Evolutionary conservation across 495 filamentous ascomycete genomes (phyloP).

Genomic region (Penicillium macrosclerotiorum): DNA sequence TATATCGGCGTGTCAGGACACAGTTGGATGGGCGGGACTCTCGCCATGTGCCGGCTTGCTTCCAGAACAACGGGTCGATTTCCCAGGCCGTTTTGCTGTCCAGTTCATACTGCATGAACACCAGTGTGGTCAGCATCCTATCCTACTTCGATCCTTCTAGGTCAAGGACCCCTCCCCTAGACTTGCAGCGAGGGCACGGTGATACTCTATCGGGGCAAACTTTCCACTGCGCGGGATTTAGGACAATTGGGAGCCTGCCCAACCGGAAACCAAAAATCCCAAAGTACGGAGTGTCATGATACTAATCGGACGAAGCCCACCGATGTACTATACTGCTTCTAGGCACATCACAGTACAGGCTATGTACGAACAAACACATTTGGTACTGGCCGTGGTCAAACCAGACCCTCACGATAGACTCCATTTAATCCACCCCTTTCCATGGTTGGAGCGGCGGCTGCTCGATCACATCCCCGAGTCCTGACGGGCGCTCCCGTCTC

Average conservation of each 20-base stretch:
- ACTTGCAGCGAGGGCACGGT: too few relatives aligned
- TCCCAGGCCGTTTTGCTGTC: constrained; percentile 11
- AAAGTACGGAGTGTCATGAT: too few relatives aligned
- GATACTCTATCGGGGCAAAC: constrained; percentile 7
- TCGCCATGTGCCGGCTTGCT: constrained; percentile 26
- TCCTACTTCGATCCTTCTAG: too few relatives aligned
- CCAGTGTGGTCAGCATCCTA: neutral
- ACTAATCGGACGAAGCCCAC: too few relatives aligned
- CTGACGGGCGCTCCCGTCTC: constrained; percentile 26
- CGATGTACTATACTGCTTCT: too few relatives aligned
- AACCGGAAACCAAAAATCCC: neutral
- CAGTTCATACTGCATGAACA: constrained; percentile 27
- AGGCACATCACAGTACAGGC: too few relatives aligned
- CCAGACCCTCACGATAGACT: neutral
- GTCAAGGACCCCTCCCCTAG: too few relatives aligned
- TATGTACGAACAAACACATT: too few relatives aligned
- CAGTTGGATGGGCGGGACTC: constrained; percentile 19
- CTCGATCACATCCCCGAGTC: constrained; percentile 13
- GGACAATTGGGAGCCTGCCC: neutral
- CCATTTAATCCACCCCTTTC: constrained; percentile 7
- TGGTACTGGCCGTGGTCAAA: too few relatives aligned
- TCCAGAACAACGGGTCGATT: constrained; percentile 20
- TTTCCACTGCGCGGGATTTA: constrained; percentile 1
- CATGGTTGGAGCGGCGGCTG: constrained; percentile 25
- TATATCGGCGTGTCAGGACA: constrained; percentile 20